A percentile compares a stretch with the other conserved stretches of the same genome.
Conservation (phyloP, 352 stramenopile genomes). For the Saprolegnia parasitica region DNA sequence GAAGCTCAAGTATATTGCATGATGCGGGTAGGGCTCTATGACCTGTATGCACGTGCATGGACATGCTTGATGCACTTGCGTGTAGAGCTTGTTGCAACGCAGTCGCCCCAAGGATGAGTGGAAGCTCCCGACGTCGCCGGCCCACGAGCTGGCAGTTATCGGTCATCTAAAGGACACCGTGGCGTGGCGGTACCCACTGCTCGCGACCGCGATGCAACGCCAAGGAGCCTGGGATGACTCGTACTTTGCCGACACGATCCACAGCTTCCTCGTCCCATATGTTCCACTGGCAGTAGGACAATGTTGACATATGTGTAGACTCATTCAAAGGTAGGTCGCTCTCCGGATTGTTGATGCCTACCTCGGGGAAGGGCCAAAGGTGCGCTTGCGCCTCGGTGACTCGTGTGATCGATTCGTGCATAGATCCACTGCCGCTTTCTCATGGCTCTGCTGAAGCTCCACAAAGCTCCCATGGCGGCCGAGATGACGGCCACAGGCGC, state of each 20-base stretch:
- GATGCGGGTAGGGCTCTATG: background rate
- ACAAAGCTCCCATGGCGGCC: background rate
- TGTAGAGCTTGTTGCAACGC: background rate
- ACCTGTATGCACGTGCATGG: too few species aligned
- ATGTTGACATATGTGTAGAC: background rate
- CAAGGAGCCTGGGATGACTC: background rate
- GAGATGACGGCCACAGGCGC: background rate
- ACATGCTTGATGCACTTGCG: too few species aligned
- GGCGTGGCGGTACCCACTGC: background rate
- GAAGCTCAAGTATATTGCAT: background rate
- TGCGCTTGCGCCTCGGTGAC: background rate
- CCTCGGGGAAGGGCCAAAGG: background rate
- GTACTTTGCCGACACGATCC: background rate
- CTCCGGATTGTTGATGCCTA: background rate
- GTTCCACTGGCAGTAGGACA: background rate
- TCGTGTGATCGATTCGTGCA: background rate
- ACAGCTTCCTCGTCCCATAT: background rate
- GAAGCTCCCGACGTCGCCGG: background rate
- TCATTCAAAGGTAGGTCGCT: background rate
- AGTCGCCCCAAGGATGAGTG: background rate
- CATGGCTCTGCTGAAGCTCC: background rate
- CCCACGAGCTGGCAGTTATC: background rate
- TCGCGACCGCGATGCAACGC: background rate
- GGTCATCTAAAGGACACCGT: background rate
- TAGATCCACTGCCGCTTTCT: background rate